Evolutionary conservation across 2,329 filamentous ascomycete genomes (phyloP).

Genomic region (Xylariales sp.): DNA sequence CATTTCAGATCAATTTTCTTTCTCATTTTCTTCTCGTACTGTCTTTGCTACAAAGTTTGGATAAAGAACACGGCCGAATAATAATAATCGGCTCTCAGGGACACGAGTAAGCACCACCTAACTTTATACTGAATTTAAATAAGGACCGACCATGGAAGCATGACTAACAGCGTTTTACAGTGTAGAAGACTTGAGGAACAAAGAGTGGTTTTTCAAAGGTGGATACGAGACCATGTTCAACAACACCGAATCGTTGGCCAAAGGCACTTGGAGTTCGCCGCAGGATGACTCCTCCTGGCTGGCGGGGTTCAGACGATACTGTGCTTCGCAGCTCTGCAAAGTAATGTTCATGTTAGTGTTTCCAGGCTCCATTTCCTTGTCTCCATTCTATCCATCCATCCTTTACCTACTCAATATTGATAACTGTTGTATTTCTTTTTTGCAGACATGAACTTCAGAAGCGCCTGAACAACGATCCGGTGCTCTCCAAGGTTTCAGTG

Average conservation of each 20-base stretch:
- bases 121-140: too few species aligned
- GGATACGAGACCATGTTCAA: too few species aligned
- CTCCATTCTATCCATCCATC: too few species aligned
- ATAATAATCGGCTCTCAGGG: slow-evolving; percentile 25
- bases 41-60: slow-evolving; percentile 27
- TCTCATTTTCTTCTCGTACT: slow-evolving; percentile 25
- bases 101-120: slow-evolving; percentile 25
- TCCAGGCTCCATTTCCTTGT: too few species aligned
- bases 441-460: slow-evolving; percentile 22
- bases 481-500: slow-evolving; percentile 20
- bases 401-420: too few species aligned
- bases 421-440: too few species aligned
- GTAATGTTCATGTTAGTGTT: slow-evolving; percentile 22
- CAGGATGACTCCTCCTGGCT: slow-evolving; percentile 14
- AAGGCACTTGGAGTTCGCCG: slow-evolving; percentile 18
- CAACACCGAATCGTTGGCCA: slow-evolving; percentile 17
- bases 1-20: slow-evolving; percentile 27
- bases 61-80: slow-evolving; percentile 24
- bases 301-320: slow-evolving; percentile 24
- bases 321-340: slow-evolving; percentile 25
- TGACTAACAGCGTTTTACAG: too few species aligned
- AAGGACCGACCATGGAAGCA: too few species aligned
- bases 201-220: too few species aligned
- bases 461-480: slow-evolving; percentile 21
- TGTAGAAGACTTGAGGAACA: too few species aligned